Evolutionary conservation across 2,329 filamentous ascomycete species (phyloP), one percentile per base, ranked within the genome.

Genomic region (Leptographium procerum): DNA sequence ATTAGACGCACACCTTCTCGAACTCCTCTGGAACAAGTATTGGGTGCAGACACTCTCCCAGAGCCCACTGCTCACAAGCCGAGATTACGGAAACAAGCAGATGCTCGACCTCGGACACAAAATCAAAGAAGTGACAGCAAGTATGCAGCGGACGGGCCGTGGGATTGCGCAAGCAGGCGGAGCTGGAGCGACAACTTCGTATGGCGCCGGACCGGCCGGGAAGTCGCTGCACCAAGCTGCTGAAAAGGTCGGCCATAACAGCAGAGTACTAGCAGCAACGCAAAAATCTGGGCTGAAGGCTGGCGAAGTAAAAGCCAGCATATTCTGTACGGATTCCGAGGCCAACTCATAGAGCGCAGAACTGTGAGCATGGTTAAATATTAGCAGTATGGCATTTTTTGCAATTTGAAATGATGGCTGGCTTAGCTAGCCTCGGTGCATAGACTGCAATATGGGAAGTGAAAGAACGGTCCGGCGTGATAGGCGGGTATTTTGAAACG

Each of bases 11-110:
- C 87, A 91, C 66, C 79, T 99, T 28, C 78, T 99, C 6, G 89
- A 95, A 67, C 81, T 90, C 56, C 78, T 99, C 33, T 97, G 94
- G 94, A 96, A 96, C 77, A 97, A 97, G 73, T 99, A 99, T 77
- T 96, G 91, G 94, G 91, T 96, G 36, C 89, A 95, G 68, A 99
- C 94, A 7, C 81, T 99, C 24, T 95, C 90, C 34, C 89, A 95
- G 66, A 94, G 85, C 65, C 91, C 92, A 26, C 80, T 96, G 5
- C 86, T 95, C 66, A 91, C 89, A 58, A 97, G 96, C 68, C 88
- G 91, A 62, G 92, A 96, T 65, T 99, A 91, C 69, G 87, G 86
- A 56, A 95, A 87, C 66, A 94, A 91, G 71, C 91, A 96, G 72
- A 94, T 99, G 73, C 77, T 86, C 54, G 94, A 99, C 70, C 77